Evolutionary conservation across 2,329 filamentous ascomycete genomes (phyloP).

Genomic region (Pezicula carpinea): DNA sequence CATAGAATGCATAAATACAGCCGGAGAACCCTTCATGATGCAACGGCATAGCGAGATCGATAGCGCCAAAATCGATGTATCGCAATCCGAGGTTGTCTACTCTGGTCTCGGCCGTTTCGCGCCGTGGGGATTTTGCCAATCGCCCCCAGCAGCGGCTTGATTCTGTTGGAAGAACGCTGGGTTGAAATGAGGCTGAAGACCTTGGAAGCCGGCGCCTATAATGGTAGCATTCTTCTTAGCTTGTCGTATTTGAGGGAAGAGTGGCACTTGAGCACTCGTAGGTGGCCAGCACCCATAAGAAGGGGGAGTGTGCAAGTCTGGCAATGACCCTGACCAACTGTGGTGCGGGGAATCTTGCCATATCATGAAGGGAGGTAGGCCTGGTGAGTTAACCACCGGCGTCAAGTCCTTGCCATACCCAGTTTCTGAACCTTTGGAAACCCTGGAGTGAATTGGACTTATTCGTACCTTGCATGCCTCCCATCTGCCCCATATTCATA

Average conservation of each 20-base stretch:
- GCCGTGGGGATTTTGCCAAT: conserved; percentile 76
- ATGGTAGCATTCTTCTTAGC: conserved; percentile 11
- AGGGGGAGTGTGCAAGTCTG: neutral
- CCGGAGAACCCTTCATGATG: too few species aligned
- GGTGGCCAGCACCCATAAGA: neutral
- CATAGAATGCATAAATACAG: conserved; percentile 13
- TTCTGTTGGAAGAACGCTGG: conserved; percentile 64
- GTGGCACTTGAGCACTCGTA: conserved; percentile 1
- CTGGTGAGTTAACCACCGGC: neutral
- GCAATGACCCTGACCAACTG: conserved; percentile 16
- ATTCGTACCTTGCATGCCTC: conserved; percentile 54
- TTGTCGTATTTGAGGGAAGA: conserved; percentile 12
- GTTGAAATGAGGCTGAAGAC: conserved; percentile 67
- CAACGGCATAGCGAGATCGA: too few species aligned
- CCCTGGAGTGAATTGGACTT: conserved; percentile 6
- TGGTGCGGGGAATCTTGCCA: conserved; percentile 6
- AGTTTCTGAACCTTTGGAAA: conserved; percentile 1
- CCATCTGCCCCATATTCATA: conserved; percentile 43
- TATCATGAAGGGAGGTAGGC: conserved; percentile 13
- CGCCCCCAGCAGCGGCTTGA: conserved; percentile 37
- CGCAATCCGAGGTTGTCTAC: conserved; percentile 5
- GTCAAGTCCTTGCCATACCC: conserved; percentile 7
- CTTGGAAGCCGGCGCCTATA: conserved; percentile 53
- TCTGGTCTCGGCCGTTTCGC: conserved; percentile 76
- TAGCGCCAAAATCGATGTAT: too few species aligned